These are phyloP conservation scores for Calonectria hongkongensis DNA, from an alignment of 2,329 filamentous ascomycete species.

Conservation along the genomic window DNA sequence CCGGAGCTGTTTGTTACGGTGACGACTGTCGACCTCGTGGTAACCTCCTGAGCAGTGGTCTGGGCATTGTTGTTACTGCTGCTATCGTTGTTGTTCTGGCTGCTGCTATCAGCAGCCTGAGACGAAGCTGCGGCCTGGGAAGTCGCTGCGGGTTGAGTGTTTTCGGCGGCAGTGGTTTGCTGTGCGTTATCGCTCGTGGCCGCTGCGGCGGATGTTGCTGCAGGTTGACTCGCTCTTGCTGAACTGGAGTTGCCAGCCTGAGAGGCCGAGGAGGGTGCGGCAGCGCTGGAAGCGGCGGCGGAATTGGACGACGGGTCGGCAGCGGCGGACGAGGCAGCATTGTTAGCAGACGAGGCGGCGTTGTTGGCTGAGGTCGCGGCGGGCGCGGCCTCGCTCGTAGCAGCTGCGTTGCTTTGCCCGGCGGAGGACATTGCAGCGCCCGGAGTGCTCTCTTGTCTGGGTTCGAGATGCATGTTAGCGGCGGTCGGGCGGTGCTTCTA, in stretches of 20 bases:
- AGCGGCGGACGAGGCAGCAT: constrained; percentile 32
- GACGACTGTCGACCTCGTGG: constrained; percentile 46
- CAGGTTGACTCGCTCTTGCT: neutral
- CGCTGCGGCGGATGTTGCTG: constrained; percentile 5
- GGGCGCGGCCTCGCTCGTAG: constrained; percentile 45
- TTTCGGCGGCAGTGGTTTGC: constrained; percentile 14
- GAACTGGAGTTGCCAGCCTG: constrained; percentile 12
- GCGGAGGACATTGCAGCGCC: constrained; percentile 60
- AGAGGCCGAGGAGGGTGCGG: constrained; percentile 31
- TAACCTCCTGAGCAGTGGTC: constrained; percentile 38
- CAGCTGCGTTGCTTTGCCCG: constrained; percentile 46
- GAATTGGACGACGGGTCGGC: constrained; percentile 28
- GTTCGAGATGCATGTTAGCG: constrained; percentile 60
- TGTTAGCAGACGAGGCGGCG: neutral
- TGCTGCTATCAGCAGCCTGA: constrained; percentile 38
- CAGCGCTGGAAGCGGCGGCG: constrained; percentile 33
- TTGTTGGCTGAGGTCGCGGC: constrained; percentile 1
- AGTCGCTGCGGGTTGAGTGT: neutral
- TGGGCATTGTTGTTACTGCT: constrained; percentile 36
- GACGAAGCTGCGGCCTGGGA: neutral
- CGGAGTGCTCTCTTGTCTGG: constrained; percentile 54
- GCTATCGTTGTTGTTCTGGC: constrained; percentile 29
- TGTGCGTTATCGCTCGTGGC: neutral
- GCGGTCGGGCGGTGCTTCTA: constrained; percentile 47
- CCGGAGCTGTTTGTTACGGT: constrained; percentile 51